phyloP scores from a whole-genome alignment of 306 rosid genomes.

The Adenanthera pavonina region DNA sequence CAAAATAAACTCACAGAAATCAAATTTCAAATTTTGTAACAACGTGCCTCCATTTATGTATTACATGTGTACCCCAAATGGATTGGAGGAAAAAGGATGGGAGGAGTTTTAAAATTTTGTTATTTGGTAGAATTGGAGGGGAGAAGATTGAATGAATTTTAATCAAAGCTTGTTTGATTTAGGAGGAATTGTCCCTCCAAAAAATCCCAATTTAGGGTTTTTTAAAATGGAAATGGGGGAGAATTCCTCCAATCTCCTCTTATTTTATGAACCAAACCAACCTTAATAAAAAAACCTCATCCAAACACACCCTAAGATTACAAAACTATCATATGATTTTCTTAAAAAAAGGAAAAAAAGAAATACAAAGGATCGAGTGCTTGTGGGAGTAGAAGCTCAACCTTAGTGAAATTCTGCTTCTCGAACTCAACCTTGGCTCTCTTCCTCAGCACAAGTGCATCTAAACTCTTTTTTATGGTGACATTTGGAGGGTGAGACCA shows the following conservation, averaged over 20 bases:
- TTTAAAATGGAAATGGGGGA: too few species aligned
- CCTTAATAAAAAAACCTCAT: too few species aligned
- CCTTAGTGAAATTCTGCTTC: constrained; percentile 55
- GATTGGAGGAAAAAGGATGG: constrained; percentile 20
- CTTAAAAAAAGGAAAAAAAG: neutral
- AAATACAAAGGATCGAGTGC: constrained; percentile 29
- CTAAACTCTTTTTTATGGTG: constrained; percentile 62
- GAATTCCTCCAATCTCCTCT: too few species aligned
- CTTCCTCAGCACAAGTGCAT: constrained; percentile 79
- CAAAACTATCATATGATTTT: neutral
- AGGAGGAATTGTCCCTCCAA: too few species aligned
- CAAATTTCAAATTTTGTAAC: neutral
- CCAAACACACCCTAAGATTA: neutral
- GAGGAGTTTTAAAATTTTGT: too few species aligned
- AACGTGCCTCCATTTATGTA: constrained; percentile 70
- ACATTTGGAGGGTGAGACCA: constrained; percentile 69
- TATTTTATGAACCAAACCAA: too few species aligned
- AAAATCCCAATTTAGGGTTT: too few species aligned
- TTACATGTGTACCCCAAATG: constrained; percentile 73
- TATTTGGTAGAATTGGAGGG: too few species aligned
- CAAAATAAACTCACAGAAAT: neutral
- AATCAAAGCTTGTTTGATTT: too few species aligned
- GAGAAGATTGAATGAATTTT: too few species aligned
- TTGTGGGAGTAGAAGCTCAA: constrained; percentile 78
- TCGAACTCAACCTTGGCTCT: constrained; percentile 56